These are phyloP conservation scores for Blakeslea trispora DNA, from an alignment of 371 early-diverging fungal species.

Conservation along the genomic window DNA sequence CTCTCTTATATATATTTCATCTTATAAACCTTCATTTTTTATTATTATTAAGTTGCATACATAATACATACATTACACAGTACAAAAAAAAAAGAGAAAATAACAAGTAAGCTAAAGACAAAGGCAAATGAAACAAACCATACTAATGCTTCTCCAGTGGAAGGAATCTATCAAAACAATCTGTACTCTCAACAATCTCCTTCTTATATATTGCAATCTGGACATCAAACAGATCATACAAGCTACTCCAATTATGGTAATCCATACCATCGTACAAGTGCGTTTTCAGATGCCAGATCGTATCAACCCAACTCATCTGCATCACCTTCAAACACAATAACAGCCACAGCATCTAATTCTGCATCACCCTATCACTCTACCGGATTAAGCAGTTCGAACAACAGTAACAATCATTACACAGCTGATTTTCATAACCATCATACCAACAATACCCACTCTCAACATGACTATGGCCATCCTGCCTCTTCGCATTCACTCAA, in stretches of 20 bases:
- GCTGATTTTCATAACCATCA: slow-evolving; percentile 5
- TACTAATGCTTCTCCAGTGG: too few relatives aligned
- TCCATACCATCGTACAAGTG: slow-evolving; percentile 32
- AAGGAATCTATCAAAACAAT: slow-evolving; percentile 41
- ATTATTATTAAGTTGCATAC: neutral
- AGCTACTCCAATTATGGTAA: slow-evolving; percentile 20
- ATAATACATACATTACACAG: neutral
- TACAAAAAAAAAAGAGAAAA: neutral
- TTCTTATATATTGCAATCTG: slow-evolving; percentile 32
- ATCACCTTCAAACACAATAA: slow-evolving; percentile 6
- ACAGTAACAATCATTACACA: slow-evolving; percentile 6
- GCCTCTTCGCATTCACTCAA: neutral
- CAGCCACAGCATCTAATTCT: too few relatives aligned
- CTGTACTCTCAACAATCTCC: slow-evolving; percentile 34
- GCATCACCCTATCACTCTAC: slow-evolving; percentile 21
- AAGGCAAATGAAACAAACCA: too few relatives aligned
- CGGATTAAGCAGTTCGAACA: slow-evolving; percentile 20
- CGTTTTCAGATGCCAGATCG: slow-evolving; percentile 34
- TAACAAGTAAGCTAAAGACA: neutral
- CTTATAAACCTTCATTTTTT: too few relatives aligned
- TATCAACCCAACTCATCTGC: slow-evolving; percentile 14
- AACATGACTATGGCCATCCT: slow-evolving; percentile 1
- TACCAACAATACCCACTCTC: slow-evolving; percentile 4
- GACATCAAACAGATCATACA: slow-evolving; percentile 20
- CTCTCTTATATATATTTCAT: too few relatives aligned